Evolutionary conservation across 371 early-diverging fungal species (phyloP).

Genomic region (Circinella umbellata): DNA sequence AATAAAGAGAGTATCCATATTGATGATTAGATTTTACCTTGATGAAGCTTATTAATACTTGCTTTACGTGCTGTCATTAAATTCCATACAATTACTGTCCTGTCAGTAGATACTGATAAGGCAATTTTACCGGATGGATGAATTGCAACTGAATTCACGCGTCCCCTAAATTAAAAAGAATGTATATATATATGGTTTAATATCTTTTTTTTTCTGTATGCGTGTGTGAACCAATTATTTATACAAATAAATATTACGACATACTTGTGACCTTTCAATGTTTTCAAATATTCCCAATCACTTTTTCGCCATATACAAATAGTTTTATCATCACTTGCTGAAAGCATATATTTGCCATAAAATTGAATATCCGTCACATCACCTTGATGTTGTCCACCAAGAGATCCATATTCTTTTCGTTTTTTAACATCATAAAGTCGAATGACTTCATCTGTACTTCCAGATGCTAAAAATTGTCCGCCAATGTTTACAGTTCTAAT

Average conservation of each 20-base stretch:
- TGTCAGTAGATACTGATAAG: slow-evolving; percentile 81
- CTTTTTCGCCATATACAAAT: slow-evolving; percentile 89
- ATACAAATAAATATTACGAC: slow-evolving; percentile 10
- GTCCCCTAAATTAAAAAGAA: slow-evolving; percentile 37
- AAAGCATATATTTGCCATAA: slow-evolving; percentile 84
- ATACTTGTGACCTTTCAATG: slow-evolving; percentile 90
- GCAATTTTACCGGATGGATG: slow-evolving; percentile 96
- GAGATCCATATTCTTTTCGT: slow-evolving; percentile 88
- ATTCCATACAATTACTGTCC: slow-evolving; percentile 90
- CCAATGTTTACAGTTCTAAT: slow-evolving; percentile 86
- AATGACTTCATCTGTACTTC: slow-evolving; percentile 95
- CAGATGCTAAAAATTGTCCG: slow-evolving; percentile 87
- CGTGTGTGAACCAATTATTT: too few relatives aligned
- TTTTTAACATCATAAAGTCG: slow-evolving; percentile 87
- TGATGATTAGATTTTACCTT: slow-evolving; percentile 32
- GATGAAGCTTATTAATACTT: slow-evolving; percentile 62
- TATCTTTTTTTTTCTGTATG: background rate
- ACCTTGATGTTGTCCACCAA: slow-evolving; percentile 86
- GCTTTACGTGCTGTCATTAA: slow-evolving; percentile 86
- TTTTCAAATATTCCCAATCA: slow-evolving; percentile 96
- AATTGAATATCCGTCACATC: slow-evolving; percentile 87
- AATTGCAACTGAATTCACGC: slow-evolving; percentile 78
- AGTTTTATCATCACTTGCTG: slow-evolving; percentile 88
- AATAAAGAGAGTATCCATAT: too few relatives aligned
- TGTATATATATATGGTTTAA: too few relatives aligned